Conservation (phyloP, 2,329 filamentous ascomycete species). For the Colletotrichum abscissum region DNA sequence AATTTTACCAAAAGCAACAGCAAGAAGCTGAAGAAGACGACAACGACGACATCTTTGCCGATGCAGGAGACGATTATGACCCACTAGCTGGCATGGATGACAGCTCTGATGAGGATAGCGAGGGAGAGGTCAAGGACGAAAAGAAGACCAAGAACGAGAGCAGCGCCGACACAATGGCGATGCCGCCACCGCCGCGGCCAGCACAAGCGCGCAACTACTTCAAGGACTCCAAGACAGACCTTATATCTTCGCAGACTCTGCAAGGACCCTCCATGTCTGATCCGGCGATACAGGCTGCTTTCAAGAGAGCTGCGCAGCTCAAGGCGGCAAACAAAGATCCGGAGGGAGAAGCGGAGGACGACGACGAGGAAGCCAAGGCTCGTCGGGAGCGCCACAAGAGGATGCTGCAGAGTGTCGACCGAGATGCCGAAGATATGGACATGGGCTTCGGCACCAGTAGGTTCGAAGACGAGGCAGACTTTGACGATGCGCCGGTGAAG, state of each 20-base stretch:
- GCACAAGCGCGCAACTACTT: conserved; percentile 69
- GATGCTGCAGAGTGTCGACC: conserved; percentile 78
- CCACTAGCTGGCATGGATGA: conserved; percentile 69
- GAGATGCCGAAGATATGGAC: conserved; percentile 92
- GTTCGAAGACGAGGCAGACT: conserved; percentile 88
- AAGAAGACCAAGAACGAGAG: conserved; percentile 34
- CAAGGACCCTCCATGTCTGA: conserved; percentile 73
- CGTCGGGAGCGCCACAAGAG: conserved; percentile 77
- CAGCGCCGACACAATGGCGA: conserved; percentile 43
- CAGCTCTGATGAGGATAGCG: conserved; percentile 54
- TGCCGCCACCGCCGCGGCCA: conserved; percentile 60
- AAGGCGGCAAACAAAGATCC: conserved; percentile 49
- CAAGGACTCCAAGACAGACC: conserved; percentile 64
- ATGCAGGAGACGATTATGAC: conserved; percentile 74
- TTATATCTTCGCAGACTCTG: conserved; percentile 63
- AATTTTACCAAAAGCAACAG: conserved; percentile 63
- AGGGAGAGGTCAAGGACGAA: conserved; percentile 47
- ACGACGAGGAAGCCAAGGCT: conserved; percentile 59
- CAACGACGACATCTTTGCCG: conserved; percentile 74
- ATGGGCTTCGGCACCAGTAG: conserved; percentile 92
- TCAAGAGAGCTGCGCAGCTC: conserved; percentile 84
- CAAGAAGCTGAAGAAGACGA: conserved; percentile 61
- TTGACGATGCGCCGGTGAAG: conserved; percentile 75
- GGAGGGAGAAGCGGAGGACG: conserved; percentile 51
- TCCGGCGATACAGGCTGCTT: conserved; percentile 82